phyloP scores from a whole-genome alignment of 1,139 yeast species.

The Lodderomyces jiufengensis region DNA sequence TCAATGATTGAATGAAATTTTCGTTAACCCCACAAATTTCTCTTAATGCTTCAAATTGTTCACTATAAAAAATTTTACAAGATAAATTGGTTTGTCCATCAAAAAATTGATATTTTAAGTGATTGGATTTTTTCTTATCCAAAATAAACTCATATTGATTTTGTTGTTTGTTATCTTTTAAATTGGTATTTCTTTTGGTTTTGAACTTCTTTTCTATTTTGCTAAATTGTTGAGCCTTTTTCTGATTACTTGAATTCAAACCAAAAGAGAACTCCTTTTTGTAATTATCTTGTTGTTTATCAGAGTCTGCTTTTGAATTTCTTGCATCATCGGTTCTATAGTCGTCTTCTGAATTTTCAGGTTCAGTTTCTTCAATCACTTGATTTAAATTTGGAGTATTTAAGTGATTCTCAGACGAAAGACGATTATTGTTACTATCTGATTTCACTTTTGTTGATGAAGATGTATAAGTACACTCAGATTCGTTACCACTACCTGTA shows the following conservation, averaged over 20 bases:
- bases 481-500: background rate
- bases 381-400: background rate
- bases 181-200: slow-evolving; percentile 16
- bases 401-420: background rate
- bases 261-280: slow-evolving; percentile 9
- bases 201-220: slow-evolving; percentile 46
- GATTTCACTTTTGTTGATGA: slow-evolving; percentile 1
- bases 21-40: slow-evolving; percentile 70
- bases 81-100: slow-evolving; percentile 82
- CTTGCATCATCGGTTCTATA: slow-evolving; percentile 8
- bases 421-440: slow-evolving; percentile 9
- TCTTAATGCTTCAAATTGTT: slow-evolving; percentile 93
- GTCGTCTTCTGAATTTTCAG: slow-evolving; percentile 11
- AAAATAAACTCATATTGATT: slow-evolving; percentile 59
- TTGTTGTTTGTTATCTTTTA: slow-evolving; percentile 16
- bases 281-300: background rate
- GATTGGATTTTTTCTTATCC: slow-evolving; percentile 82
- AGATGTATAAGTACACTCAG: background rate
- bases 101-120: slow-evolving; percentile 84
- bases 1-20: slow-evolving; percentile 79
- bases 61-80: slow-evolving; percentile 92
- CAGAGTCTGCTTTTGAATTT: background rate
- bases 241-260: slow-evolving; percentile 26
- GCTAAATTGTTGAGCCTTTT: slow-evolving; percentile 36
- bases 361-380: slow-evolving; percentile 3